Base-by-base conservation (phyloP, 225 moss, liverwort and hornwort genomes). In the Neckera pumila region DNA sequence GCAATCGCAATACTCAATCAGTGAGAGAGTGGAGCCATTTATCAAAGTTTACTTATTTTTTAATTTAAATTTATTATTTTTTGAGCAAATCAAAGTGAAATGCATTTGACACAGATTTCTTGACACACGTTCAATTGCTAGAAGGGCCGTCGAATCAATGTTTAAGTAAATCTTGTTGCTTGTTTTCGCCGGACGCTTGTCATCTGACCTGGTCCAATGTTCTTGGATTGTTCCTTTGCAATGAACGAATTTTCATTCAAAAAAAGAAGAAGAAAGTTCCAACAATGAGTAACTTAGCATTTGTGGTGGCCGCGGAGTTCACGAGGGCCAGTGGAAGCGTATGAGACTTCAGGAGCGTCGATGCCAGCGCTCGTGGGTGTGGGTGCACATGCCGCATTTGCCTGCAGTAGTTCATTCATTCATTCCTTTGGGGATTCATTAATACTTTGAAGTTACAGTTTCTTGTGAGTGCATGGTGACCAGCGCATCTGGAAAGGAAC, bases 31-130 rank as follows among this genome's bases (percentile, higher is more conserved):
- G 31, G 51, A 51, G 33, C 13, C 51, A 16, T 53, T 19, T 21
- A 7, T 33, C 33, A 33, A 8, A 34, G 51, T 51, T 76, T 8
- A 21, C 21, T 34, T 51, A 7, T 12, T 75, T 75, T 21, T 13
- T 4, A 7, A 11, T 14, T 76, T 13, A 0, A 21, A 3, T 5
- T 22, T 36, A 21, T 6, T 4, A 7, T n/a, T n/a, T 1, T 9
- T 5, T 4, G 21, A 36, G 36, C 14, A 54, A 9, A 14, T 23
- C 12, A 3, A 14, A 14, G 7, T 21, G 34, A 22, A 51, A 34
- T 34, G 7, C 33, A 31, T 5, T 22, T 13, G 14, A 3, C 53
- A 14, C 34, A 34, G 53, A 14, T 34, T n/a, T n/a, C n/a, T n/a
- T n/a, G n/a, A n/a, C n/a, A n/a, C n/a, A n/a, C n/a, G n/a, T n/a